Percentiles rank a stretch among this genome's conserved stretches.
These are phyloP conservation scores for Arabidopsis suecica DNA, from an alignment of 345 rosid species.

Conservation along the genomic window DNA sequence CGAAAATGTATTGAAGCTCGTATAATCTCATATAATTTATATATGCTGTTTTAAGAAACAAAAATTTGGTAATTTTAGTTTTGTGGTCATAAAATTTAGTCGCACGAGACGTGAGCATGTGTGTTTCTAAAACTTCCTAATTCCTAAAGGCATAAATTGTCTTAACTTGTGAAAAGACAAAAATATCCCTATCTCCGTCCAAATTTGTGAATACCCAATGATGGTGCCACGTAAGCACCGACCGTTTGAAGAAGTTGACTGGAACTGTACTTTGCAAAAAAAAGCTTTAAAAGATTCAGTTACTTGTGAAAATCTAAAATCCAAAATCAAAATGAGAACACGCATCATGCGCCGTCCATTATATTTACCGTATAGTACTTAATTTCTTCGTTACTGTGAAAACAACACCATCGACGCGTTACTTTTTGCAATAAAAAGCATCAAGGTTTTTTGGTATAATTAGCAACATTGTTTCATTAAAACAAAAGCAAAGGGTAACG, in stretches of 20 bases:
- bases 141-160: conserved; percentile 36
- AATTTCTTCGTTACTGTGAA: conserved; percentile 11
- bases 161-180: conserved; percentile 31
- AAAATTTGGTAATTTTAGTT: too few relatives aligned
- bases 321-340: conserved; percentile 34
- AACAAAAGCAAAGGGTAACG: neutral
- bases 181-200: conserved; percentile 40
- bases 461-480: neutral
- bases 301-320: conserved; percentile 26
- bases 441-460: neutral
- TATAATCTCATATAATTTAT: conserved; percentile 13
- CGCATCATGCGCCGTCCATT: conserved; percentile 41
- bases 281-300: neutral
- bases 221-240: conserved; percentile 44
- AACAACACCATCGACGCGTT: conserved; percentile 10
- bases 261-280: conserved; percentile 22
- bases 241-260: conserved; percentile 35
- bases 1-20: neutral
- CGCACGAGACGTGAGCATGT: neutral
- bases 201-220: neutral
- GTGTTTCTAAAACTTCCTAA: neutral
- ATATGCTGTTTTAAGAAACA: neutral
- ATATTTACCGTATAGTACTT: neutral
- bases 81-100: neutral
- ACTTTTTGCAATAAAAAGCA: neutral